Evolutionary conservation across 257 asterid genomes (phyloP).

Genomic region (Solanum infundibuliforme): DNA sequence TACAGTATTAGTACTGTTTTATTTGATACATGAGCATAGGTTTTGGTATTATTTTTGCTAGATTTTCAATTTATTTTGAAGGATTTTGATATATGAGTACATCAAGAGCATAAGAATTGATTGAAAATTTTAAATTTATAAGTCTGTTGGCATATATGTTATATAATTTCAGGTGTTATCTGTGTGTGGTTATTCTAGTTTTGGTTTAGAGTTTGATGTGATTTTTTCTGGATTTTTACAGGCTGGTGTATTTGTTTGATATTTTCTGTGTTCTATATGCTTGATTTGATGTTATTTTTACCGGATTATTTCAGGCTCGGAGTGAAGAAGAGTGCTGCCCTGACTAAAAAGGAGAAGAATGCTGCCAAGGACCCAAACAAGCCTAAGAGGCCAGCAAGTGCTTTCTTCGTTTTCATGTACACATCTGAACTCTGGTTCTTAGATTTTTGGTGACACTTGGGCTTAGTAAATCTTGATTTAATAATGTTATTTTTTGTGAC

Average conservation of each 20-base stretch:
- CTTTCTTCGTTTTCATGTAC: constrained; percentile 85
- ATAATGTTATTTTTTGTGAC: background rate
- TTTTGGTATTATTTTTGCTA: too few species aligned
- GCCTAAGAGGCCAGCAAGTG: constrained; percentile 91
- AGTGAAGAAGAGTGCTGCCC: constrained; percentile 47
- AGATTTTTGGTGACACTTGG: background rate
- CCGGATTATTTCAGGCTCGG: constrained; percentile 17
- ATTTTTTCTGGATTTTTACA: background rate
- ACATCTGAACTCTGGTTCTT: background rate
- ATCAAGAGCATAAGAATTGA: background rate
- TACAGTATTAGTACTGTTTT: too few species aligned
- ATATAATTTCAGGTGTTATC: background rate
- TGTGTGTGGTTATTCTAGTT: background rate
- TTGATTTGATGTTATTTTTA: background rate
- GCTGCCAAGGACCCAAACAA: constrained; percentile 73
- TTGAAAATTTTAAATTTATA: background rate
- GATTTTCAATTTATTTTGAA: background rate
- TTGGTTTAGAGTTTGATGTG: background rate
- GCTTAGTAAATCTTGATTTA: background rate
- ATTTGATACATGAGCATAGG: background rate
- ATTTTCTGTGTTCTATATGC: background rate
- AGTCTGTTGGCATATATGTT: background rate
- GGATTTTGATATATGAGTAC: background rate
- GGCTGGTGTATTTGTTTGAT: background rate
- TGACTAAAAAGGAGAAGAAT: constrained; percentile 23